Percentiles rank a stretch among this genome's conserved stretches.
phyloP scores from a whole-genome alignment of 169 alveolate species.

The Eimeria sp. region DNA sequence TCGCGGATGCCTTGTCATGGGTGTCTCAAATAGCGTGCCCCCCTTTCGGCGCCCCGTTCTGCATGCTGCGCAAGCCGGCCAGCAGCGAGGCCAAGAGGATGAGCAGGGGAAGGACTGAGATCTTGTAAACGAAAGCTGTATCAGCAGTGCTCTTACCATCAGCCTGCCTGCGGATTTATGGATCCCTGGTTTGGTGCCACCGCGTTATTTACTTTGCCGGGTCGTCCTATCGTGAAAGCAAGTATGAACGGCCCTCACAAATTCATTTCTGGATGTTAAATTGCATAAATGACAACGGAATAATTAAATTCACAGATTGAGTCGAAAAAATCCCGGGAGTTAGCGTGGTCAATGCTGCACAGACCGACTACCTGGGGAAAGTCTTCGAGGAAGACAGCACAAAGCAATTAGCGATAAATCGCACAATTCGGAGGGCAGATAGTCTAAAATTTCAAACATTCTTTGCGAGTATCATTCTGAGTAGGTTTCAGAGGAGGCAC shows the following conservation, averaged over 20 bases:
- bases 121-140: background rate
- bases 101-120: background rate
- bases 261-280: conserved; percentile 23
- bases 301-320: background rate
- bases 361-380: background rate
- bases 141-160: background rate
- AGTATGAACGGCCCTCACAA: background rate
- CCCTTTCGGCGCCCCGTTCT: background rate
- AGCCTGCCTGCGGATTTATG: background rate
- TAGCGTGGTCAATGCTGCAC: conserved; percentile 14
- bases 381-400: background rate
- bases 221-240: background rate
- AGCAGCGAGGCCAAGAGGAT: background rate
- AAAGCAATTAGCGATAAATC: conserved; percentile 21
- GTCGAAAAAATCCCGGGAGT: background rate
- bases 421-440: background rate
- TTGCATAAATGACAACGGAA: background rate
- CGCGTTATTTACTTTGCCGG: background rate
- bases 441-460: conserved; percentile 6
- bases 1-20: no score
- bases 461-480: background rate
- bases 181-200: background rate
- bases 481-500: background rate
- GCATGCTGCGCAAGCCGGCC: background rate
- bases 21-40: background rate